Base-by-base conservation (phyloP, 495 filamentous ascomycete species). In the Xylaria telfairii region DNA sequence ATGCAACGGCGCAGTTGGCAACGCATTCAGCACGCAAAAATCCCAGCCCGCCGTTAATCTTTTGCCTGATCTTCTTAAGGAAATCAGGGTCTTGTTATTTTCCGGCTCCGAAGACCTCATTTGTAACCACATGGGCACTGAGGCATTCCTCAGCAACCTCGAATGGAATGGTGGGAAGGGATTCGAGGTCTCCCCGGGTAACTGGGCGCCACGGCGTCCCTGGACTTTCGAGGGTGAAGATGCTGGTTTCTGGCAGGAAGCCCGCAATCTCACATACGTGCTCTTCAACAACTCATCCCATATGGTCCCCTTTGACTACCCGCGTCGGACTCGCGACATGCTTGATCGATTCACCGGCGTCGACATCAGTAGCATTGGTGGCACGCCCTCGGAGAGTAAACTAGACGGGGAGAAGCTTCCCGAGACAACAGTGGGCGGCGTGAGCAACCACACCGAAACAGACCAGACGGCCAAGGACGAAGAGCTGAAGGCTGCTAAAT, bases 241-340 rank as follows among this genome's bases (percentile, higher is more conserved):
- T 0, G 96, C 95, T 21, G 96, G 96, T 47, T 90, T 95, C 76
- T 98, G 96, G 82, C 96, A 99, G 82, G 87, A 92, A 79, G 96
- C 96, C 2, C 90, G 96, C 62, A 98, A 98, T 77, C 82, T 99
- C 59, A 99, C 96, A 7, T 99, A 99, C 79, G 90, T 98, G 15
- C 85, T 96, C 37, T 97, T 98, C 81, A 95, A 97, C 85, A 97
- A 98, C 81, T 88, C 93, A 39, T 94, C 91, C 63, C 96, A 99
- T 79, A 99, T 99, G 96, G 96, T 98, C 3, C 96, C 96, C 7
- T 98, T 94, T 78, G 95, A 99, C 78, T 92, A 91, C 73, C 90
- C 96, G 15, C 89, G 94, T 30, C 90, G 94, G 60, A 92, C 90
- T 10, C 89, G 96, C 57, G 96, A 98, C 78, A 99, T 99, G 96